Evolutionary conservation across 768 basidiomycete genomes (phyloP), one percentile per base, ranked within the genome.

Genomic region (Suillus subluteus): DNA sequence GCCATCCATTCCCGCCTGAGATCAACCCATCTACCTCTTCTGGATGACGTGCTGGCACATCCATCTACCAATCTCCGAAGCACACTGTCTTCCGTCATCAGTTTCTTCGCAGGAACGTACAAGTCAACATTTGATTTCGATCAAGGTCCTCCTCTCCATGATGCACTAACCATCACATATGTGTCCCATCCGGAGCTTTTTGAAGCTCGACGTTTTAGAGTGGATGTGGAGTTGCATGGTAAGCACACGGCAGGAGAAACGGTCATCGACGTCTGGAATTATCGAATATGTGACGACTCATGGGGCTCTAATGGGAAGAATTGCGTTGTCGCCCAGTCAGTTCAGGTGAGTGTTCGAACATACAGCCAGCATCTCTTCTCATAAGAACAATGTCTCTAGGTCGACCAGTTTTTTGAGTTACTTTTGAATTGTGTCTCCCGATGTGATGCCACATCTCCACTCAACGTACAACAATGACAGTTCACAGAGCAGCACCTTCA

Each of bases 121-220:
- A 85, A 87, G 71, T 79, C 85, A 3, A 89, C 88, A 0, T 96
- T 94, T 69, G 88, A 87, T n/a, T 96, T 96, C 75, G 74, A 82
- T n/a, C 83, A 91, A 41, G 95, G 94, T 0, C 95, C 95, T 7
- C 95, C 95, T 2, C 81, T 96, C 3, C 95, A 97, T 68, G 95
- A 96, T 71, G 88, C 93, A 0, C 82, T 96, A 43, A 93, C 95
- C 0, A 81, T 96, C 56, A 91, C 88, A 12, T 96, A 92, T 67
- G 81, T 95, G 43, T 85, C 88, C 1, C 76, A 78, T n/a, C 92
- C 93, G 0, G 82, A 87, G 6, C 70, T 95, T 1, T 95, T 95
- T 75, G 74, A 75, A 30, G 78, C 79, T 41, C 84, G 74, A 59
- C 82, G 94, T n/a, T 87, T 89, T 73, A 83, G 91, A 55, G 94